A percentile compares a stretch with the other conserved stretches of the same genome.
Evolutionary conservation across 2,329 filamentous ascomycete genomes (phyloP).

Genomic region (Aspergillus fumigatiaffinis): DNA sequence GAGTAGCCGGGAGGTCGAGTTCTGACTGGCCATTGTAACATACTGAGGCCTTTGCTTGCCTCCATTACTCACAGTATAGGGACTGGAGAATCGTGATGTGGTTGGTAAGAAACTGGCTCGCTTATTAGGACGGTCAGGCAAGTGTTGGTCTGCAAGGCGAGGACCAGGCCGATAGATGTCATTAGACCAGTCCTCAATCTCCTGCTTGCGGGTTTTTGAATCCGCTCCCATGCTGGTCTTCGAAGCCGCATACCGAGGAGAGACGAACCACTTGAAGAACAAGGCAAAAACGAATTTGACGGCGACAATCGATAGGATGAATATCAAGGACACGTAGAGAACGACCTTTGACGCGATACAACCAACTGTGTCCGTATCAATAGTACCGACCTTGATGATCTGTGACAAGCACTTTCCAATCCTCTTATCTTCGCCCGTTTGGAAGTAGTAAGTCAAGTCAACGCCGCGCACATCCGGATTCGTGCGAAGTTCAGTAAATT

Average conservation of each 20-base stretch:
- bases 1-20: constrained; percentile 67
- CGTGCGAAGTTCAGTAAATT: constrained; percentile 75
- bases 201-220: constrained; percentile 77
- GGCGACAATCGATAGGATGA: constrained; percentile 85
- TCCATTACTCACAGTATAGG: constrained; percentile 70
- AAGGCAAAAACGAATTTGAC: constrained; percentile 86
- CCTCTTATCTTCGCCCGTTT: constrained; percentile 71
- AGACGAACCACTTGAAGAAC: constrained; percentile 94
- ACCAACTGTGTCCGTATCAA: constrained; percentile 93
- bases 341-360: constrained; percentile 98
- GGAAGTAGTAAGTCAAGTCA: constrained; percentile 85
- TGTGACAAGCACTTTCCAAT: constrained; percentile 84
- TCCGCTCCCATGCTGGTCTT: constrained; percentile 81
- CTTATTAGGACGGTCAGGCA: constrained; percentile 70
- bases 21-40: constrained; percentile 94
- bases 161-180: constrained; percentile 93
- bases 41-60: constrained; percentile 55
- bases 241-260: constrained; percentile 74
- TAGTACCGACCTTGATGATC: constrained; percentile 90
- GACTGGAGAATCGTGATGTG: constrained; percentile 89
- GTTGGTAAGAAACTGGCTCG: constrained; percentile 86
- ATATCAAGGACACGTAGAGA: constrained; percentile 83
- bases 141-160: constrained; percentile 71
- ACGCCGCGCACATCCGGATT: constrained; percentile 70
- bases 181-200: constrained; percentile 97